Evolutionary conservation across 345 rosid genomes (phyloP).

Genomic region (Eucalyptus victrix): DNA sequence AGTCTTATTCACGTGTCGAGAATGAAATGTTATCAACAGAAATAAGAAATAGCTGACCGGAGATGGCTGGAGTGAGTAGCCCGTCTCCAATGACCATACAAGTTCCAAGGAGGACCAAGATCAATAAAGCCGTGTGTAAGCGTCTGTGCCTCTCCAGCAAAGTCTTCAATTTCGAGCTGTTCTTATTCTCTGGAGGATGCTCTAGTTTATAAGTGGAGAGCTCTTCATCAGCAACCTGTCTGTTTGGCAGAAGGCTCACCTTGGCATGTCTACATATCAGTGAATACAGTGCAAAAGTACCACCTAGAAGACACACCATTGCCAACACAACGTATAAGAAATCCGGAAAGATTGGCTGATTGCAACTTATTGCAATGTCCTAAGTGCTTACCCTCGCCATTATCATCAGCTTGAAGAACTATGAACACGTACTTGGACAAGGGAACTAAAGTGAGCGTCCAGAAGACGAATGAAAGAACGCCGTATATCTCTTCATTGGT

Average conservation of each 20-base stretch:
- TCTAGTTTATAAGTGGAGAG: slow-evolving; percentile 90
- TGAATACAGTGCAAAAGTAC: slow-evolving; percentile 94
- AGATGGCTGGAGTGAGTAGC: slow-evolving; percentile 94
- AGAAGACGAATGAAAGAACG: slow-evolving; percentile 88
- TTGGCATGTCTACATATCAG: slow-evolving; percentile 87
- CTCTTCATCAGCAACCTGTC: slow-evolving; percentile 93
- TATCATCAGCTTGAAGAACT: slow-evolving; percentile 94
- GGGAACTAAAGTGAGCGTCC: slow-evolving; percentile 97
- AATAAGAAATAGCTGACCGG: slow-evolving; percentile 33
- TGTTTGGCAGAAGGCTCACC: slow-evolving; percentile 89
- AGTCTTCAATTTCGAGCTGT: slow-evolving; percentile 48
- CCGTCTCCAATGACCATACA: slow-evolving; percentile 99
- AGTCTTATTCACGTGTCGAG: neutral
- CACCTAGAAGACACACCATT: slow-evolving; percentile 32
- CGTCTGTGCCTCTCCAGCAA: slow-evolving; percentile 73
- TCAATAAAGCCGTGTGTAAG: slow-evolving; percentile 82
- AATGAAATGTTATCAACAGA: neutral
- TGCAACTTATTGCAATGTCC: neutral
- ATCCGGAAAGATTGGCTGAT: neutral
- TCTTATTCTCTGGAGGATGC: slow-evolving; percentile 55
- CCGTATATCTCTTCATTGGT: slow-evolving; percentile 95
- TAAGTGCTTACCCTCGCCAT: slow-evolving; percentile 75
- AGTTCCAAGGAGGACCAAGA: slow-evolving; percentile 96
- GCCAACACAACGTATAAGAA: neutral
- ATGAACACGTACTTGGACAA: slow-evolving; percentile 88